phyloP scores from a whole-genome alignment of 257 asterid genomes.

The Agastache rugosa region DNA sequence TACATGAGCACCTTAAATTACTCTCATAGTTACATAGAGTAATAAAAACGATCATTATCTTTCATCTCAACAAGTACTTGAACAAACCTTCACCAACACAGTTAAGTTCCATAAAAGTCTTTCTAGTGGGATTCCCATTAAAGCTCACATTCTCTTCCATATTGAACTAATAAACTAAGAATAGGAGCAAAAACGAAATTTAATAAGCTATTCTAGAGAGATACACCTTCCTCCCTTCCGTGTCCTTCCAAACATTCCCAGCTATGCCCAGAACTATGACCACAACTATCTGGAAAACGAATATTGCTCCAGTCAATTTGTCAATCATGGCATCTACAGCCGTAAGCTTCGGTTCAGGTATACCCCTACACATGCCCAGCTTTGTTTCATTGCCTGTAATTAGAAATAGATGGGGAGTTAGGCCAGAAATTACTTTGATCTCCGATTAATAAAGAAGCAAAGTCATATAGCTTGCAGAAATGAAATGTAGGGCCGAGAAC shows the following conservation, averaged over 20 bases:
- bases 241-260: slow-evolving; percentile 97
- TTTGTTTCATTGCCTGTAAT: slow-evolving; percentile 91
- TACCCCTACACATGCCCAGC: slow-evolving; percentile 98
- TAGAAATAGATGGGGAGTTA: slow-evolving; percentile 17
- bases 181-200: slow-evolving; percentile 26
- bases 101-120: slow-evolving; percentile 13
- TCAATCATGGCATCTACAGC: slow-evolving; percentile 99
- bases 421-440: slow-evolving; percentile 17
- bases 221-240: slow-evolving; percentile 91
- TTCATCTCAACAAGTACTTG: slow-evolving; percentile 21
- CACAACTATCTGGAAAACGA: slow-evolving; percentile 94
- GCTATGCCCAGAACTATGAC: slow-evolving; percentile 95
- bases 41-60: slow-evolving; percentile 20
- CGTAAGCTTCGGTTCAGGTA: slow-evolving; percentile 98
- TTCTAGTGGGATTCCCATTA: slow-evolving; percentile 8
- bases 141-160: slow-evolving; percentile 23
- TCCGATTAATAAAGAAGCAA: slow-evolving; percentile 17
- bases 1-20: neutral
- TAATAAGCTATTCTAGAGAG: slow-evolving; percentile 29
- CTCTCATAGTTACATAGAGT: neutral
- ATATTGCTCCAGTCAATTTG: slow-evolving; percentile 98
- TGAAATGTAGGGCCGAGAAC: slow-evolving; percentile 26
- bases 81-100: slow-evolving; percentile 24
- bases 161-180: slow-evolving; percentile 15
- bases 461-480: slow-evolving; percentile 16